Base-by-base conservation (phyloP, 2,329 filamentous ascomycete species). In the Paramyrothecium sp. region DNA sequence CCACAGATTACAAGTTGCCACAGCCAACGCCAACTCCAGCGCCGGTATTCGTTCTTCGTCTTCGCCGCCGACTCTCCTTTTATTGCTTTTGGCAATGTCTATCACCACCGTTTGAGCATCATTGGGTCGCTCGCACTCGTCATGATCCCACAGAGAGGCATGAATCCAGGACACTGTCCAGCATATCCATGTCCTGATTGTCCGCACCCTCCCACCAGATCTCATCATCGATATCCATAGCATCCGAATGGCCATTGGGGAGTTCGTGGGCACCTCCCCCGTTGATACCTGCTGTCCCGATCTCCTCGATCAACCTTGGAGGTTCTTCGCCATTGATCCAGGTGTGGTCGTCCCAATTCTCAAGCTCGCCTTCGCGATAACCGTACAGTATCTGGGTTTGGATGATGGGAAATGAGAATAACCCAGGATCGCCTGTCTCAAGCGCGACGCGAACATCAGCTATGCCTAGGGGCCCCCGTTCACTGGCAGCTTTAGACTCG, bases 371-470 rank as follows among this genome's bases (percentile, higher is more conserved):
- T 67, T 95, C 91, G 33, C 89, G 81, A 67, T 90, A 92, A 7
- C 83, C 83, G 60, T 87, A 84, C 65, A 88, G 78, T 50, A 97
- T 85, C 55, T 86, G 82, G 47, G 89, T 87, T 26, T 86, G 83
- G 41, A 96, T 78, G 22, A 91, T 80, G 0, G 91, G 91, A 75
- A 95, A 93, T 59, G 91, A 87, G 11, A 87, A 86, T 61, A 96
- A 81, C 58, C 90, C 88, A 23, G 84, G 85, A 55, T 95, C 90
- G 13, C 89, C 87, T 61, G 97, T 82, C 58, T 90, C 85, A 17
- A 96, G 72, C 1, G 91, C 87, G 3, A 97, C 77, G 41, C 89
- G 83, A 51, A 97, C 73, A 70, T 97, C 94, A 19, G 88, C 86
- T 75, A 94, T 89, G 16, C 87, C 87, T 1, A 97, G 74, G 1